phyloP scores from a whole-genome alignment of 208 protist genomes.

The Acanthamoeba sp. region DNA sequence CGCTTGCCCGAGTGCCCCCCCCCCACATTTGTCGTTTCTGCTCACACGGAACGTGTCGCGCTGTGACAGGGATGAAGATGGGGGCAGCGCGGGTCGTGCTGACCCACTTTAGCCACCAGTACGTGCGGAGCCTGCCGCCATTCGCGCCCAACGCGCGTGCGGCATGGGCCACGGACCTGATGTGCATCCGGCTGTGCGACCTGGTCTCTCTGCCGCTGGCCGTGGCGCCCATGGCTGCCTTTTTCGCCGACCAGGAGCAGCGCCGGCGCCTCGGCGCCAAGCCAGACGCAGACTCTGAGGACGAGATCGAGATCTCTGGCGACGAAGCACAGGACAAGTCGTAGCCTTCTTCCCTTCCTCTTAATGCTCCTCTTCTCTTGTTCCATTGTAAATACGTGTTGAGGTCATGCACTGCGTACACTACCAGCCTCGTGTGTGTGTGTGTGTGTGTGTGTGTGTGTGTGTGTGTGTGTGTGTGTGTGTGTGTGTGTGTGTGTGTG shows the following conservation, averaged over 20 bases:
- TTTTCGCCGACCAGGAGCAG: neutral
- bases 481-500: too few species aligned
- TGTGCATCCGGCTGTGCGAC: constrained; percentile 53
- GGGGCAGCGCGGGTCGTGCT: constrained; percentile 74
- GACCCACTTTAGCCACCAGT: constrained; percentile 87
- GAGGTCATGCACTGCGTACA: too few species aligned
- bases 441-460: too few species aligned
- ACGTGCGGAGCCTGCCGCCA: constrained; percentile 76
- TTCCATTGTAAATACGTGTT: too few species aligned
- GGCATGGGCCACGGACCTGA: constrained; percentile 64
- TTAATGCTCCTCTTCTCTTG: too few species aligned
- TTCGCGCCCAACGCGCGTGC: neutral
- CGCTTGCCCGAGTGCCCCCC: too few species aligned
- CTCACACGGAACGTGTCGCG: too few species aligned
- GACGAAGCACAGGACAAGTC: too few species aligned
- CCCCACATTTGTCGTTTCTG: too few species aligned
- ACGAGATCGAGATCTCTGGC: neutral
- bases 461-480: too few species aligned
- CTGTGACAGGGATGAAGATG: constrained; percentile 69
- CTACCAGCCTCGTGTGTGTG: too few species aligned
- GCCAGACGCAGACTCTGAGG: neutral
- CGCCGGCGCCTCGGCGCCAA: neutral
- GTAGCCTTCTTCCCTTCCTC: too few species aligned
- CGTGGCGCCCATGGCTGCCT: neutral
- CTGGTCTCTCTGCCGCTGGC: neutral